Conservation (phyloP, 352 stramenopile species). For the Globisporangium paroecandrum region DNA sequence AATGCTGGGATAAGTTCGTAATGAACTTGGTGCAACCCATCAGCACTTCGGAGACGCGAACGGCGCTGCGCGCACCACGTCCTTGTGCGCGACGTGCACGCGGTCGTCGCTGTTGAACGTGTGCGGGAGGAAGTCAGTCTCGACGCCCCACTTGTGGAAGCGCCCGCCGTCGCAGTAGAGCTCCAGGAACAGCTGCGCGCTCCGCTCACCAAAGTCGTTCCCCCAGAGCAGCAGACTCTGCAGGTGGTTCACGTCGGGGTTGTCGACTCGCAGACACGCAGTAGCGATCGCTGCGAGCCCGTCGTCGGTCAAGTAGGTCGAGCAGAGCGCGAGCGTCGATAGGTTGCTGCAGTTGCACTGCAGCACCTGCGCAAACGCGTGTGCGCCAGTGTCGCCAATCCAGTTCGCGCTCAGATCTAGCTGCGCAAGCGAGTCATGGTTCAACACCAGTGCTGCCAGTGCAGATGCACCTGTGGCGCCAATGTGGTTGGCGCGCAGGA, state of each 20-base stretch:
- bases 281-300: constrained; percentile 37
- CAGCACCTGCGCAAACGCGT: constrained; percentile 55
- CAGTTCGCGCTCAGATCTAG: constrained; percentile 69
- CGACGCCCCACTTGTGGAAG: constrained; percentile 36
- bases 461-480: constrained; percentile 50
- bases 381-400: constrained; percentile 50
- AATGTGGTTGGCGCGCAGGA: constrained; percentile 64
- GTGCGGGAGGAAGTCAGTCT: constrained; percentile 57
- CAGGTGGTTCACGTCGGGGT: constrained; percentile 25
- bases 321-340: constrained; percentile 46
- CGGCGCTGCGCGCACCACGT: constrained; percentile 26
- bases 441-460: constrained; percentile 53
- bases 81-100: constrained; percentile 54
- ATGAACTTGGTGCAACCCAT: no score
- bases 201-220: constrained; percentile 55
- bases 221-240: constrained; percentile 57
- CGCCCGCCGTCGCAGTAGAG: constrained; percentile 26
- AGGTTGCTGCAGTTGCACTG: constrained; percentile 38
- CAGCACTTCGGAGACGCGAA: constrained; percentile 53
- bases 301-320: constrained; percentile 54
- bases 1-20: no score
- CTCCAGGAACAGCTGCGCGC: constrained; percentile 35
- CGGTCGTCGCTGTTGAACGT: constrained; percentile 19
- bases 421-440: constrained; percentile 41
- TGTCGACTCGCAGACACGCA: constrained; percentile 38